Percentiles rank a stretch among this genome's conserved stretches.
Evolutionary conservation across 164 flowering plant genomes (phyloP).

Genomic region (Chloranthus sessilifolius): DNA sequence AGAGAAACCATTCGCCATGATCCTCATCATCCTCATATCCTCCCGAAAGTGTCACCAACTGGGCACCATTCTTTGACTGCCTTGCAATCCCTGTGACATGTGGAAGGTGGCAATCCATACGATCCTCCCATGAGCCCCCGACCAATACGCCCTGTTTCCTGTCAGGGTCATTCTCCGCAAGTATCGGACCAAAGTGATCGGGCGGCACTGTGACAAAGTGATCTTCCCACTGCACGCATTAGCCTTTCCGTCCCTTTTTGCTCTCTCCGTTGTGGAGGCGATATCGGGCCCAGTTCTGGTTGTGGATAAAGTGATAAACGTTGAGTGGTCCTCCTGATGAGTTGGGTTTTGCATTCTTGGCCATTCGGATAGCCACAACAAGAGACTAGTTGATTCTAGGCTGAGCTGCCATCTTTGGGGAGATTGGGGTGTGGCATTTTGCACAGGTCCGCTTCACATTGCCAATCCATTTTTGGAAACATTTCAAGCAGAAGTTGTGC

Average conservation of each 20-base stretch:
- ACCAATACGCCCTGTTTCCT: conserved; percentile 74
- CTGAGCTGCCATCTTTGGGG: conserved; percentile 48
- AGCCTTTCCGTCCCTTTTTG: conserved; percentile 62
- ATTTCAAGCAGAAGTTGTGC: conserved; percentile 83
- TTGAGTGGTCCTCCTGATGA: conserved; percentile 14
- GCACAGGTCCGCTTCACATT: conserved; percentile 68
- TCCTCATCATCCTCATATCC: conserved; percentile 88
- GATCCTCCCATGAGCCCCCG: conserved; percentile 70
- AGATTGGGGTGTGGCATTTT: conserved; percentile 56
- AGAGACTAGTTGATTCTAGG: conserved; percentile 74
- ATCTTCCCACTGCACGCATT: conserved; percentile 85
- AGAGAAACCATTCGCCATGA: conserved; percentile 96
- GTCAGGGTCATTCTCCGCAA: conserved; percentile 67
- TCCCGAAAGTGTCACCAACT: conserved; percentile 85
- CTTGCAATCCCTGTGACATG: conserved; percentile 86
- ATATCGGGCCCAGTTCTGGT: conserved; percentile 62
- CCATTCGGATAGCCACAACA: conserved; percentile 63
- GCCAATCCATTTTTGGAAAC: conserved; percentile 75
- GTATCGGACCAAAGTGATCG: conserved; percentile 87
- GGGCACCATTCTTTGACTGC: conserved; percentile 61
- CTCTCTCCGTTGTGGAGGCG: conserved; percentile 74
- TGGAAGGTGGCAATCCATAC: conserved; percentile 77
- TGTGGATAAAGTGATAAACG: conserved; percentile 39
- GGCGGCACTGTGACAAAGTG: conserved; percentile 66
- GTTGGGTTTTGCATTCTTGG: conserved; percentile 34